A percentile compares a stretch with the other conserved stretches of the same genome.
Evolutionary conservation across 306 rosid genomes (phyloP).

Genomic region (Fragaria ananassa): DNA sequence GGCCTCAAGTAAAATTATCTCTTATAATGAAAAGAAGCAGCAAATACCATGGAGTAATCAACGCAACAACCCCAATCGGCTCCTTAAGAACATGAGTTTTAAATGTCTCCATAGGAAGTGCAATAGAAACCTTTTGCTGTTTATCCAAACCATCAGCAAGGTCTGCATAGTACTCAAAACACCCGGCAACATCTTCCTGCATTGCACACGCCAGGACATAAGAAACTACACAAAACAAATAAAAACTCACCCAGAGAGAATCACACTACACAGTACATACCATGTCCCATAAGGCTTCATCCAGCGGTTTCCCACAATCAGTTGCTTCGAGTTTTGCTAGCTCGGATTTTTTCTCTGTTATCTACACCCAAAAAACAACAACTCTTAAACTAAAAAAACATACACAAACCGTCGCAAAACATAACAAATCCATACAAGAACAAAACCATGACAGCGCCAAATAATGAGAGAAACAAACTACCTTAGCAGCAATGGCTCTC

Average conservation of each 20-base stretch:
- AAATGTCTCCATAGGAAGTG: constrained; percentile 87
- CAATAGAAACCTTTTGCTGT: constrained; percentile 68
- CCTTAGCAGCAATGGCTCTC: constrained; percentile 96
- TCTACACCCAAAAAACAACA: constrained; percentile 32
- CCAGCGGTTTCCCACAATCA: constrained; percentile 89
- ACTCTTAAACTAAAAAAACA: background rate
- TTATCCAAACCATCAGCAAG: constrained; percentile 91
- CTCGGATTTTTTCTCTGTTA: constrained; percentile 54
- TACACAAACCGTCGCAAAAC: background rate
- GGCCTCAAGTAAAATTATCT: background rate
- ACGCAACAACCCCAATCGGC: constrained; percentile 85
- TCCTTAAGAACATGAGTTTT: constrained; percentile 69
- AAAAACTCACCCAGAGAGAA: background rate
- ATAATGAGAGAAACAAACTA: constrained; percentile 6
- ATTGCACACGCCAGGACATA: constrained; percentile 15
- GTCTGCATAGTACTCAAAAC: constrained; percentile 92
- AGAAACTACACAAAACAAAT: constrained; percentile 3
- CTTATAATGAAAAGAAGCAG: constrained; percentile 7
- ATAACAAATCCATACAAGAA: background rate
- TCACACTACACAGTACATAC: constrained; percentile 25
- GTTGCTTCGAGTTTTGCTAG: constrained; percentile 70
- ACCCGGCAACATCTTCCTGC: constrained; percentile 98
- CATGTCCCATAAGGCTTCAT: constrained; percentile 92
- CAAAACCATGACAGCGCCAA: background rate
- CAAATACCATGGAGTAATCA: constrained; percentile 88